A percentile compares a stretch with the other conserved stretches of the same genome.
Conservation (phyloP, 495 filamentous ascomycete species). For the Neurospora sp. region DNA sequence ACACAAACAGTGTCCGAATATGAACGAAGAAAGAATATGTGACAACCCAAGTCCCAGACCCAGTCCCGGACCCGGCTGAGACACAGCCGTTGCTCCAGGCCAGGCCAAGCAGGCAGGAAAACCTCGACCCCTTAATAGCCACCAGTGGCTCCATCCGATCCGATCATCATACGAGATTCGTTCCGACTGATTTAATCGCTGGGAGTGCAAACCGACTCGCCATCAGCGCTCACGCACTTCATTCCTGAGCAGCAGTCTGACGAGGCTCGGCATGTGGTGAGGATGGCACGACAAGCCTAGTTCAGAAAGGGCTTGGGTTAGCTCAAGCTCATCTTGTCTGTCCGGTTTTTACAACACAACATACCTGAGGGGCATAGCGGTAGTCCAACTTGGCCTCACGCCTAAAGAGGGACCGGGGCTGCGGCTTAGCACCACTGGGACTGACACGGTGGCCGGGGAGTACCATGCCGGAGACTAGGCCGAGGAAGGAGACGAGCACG, state of each 20-base stretch:
- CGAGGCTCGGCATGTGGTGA: conserved; percentile 1
- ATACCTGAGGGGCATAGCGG: not conserved
- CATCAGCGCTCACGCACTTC: conserved; percentile 2
- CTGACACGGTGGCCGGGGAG: not conserved
- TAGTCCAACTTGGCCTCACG: not conserved
- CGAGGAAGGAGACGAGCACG: not conserved
- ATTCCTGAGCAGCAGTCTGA: conserved; percentile 5
- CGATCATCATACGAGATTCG: not conserved
- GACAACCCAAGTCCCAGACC: not conserved
- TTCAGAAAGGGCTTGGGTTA: not conserved
- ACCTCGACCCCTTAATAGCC: not conserved
- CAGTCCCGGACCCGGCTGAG: not conserved
- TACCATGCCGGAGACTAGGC: conserved; percentile 2
- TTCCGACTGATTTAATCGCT: not conserved
- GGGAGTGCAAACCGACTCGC: conserved; percentile 3
- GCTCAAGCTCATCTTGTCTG: not conserved
- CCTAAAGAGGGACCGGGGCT: not conserved
- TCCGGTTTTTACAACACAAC: too few species aligned
- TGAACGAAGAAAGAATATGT: not conserved
- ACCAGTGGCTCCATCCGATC: not conserved
- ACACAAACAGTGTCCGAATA: not conserved
- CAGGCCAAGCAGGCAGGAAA: not conserved
- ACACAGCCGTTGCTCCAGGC: not conserved
- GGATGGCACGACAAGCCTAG: conserved; percentile 1
- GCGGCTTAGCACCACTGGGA: not conserved